These are phyloP conservation scores for Cystobasidiopsis lactophilus DNA, from an alignment of 768 basidiomycete genomes.

Conservation along the genomic window DNA sequence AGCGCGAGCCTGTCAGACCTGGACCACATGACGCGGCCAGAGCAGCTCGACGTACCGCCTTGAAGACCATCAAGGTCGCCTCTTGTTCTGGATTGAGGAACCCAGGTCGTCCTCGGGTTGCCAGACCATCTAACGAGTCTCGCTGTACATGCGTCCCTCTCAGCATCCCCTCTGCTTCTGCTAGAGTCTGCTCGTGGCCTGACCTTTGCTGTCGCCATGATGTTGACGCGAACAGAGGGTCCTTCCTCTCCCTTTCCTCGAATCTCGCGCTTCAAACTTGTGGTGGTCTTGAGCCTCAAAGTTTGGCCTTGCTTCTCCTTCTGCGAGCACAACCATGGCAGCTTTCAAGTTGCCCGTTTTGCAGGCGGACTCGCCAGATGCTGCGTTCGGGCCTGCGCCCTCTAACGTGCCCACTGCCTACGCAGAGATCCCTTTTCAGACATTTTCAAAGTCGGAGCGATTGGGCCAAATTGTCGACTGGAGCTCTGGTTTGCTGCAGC, in stretches of 20 bases:
- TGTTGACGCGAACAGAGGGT: no score
- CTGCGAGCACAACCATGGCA: no score
- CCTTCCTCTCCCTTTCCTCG: no score
- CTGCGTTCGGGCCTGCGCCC: constrained; percentile 41
- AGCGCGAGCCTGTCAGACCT: background rate
- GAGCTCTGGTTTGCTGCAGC: constrained; percentile 53
- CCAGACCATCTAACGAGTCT: no score
- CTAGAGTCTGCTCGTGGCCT: no score
- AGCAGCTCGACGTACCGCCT: constrained; percentile 38
- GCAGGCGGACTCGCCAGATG: constrained; percentile 1
- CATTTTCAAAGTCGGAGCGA: constrained; percentile 96
- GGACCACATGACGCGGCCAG: constrained; percentile 33
- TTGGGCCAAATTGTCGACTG: constrained; percentile 94
- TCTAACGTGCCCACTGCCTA: constrained; percentile 69
- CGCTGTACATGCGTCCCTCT: no score
- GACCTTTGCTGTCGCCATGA: no score
- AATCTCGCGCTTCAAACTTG: no score
- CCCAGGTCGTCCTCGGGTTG: constrained; percentile 14
- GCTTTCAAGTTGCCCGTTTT: no score
- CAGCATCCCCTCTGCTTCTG: no score
- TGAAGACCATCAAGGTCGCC: constrained; percentile 30
- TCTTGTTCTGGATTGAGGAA: constrained; percentile 16
- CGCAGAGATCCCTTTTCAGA: constrained; percentile 96
- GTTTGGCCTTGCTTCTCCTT: no score
- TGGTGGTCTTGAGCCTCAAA: no score